These are phyloP conservation scores for Cutaneotrichosporon cyanovorans DNA, from an alignment of 1,284 basidiomycete species.

Conservation along the genomic window DNA sequence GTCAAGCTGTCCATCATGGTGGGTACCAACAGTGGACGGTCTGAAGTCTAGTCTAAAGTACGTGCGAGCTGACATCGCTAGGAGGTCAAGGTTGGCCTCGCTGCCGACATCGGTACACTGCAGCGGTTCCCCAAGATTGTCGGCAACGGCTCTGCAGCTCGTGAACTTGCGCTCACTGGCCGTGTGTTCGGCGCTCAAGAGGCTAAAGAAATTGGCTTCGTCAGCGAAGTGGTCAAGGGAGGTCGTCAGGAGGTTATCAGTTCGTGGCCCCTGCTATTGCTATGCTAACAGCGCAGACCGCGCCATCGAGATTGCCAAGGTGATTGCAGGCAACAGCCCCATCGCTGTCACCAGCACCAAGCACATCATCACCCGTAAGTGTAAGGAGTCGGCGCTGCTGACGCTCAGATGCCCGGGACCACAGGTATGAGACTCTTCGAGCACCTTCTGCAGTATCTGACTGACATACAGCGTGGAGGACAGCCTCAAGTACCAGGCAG, in stretches of 20 bases:
- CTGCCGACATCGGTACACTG: constrained; percentile 83
- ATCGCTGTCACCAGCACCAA: constrained; percentile 77
- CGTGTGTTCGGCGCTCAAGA: constrained; percentile 64
- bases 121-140: constrained; percentile 75
- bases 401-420: constrained; percentile 60
- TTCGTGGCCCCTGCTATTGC: constrained; percentile 12
- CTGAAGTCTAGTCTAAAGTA: no score
- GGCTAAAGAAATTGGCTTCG: constrained; percentile 65
- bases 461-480: constrained; percentile 57
- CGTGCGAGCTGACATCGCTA: constrained; percentile 29
- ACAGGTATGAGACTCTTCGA: constrained; percentile 49
- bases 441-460: background rate
- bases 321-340: constrained; percentile 71
- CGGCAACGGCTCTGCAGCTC: constrained; percentile 68
- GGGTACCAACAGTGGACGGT: constrained; percentile 12
- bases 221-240: constrained; percentile 67
- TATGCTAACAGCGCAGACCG: constrained; percentile 41
- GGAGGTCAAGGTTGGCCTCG: constrained; percentile 86
- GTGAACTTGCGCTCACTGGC: constrained; percentile 73
- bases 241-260: constrained; percentile 52
- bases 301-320: constrained; percentile 59
- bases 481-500: constrained; percentile 68
- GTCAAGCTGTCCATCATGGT: constrained; percentile 71
- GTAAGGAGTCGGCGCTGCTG: background rate
- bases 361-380: constrained; percentile 53